A percentile compares a stretch with the other conserved stretches of the same genome.
Evolutionary conservation across 306 rosid genomes (phyloP).

Genomic region (Ceratonia siliqua): DNA sequence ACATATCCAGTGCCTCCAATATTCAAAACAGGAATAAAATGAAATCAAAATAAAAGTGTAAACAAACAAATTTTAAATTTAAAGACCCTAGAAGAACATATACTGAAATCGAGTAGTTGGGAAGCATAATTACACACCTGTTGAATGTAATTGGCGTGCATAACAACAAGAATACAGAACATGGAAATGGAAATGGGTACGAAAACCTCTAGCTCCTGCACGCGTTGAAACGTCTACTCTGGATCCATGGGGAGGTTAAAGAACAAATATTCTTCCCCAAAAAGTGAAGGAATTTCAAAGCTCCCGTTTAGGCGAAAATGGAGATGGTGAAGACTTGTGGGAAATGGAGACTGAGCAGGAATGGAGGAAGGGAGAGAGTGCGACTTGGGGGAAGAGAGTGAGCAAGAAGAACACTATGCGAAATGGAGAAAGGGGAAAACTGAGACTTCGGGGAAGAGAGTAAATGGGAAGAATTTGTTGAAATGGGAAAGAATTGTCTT

Average conservation of each 20-base stretch:
- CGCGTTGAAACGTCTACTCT: constrained; percentile 87
- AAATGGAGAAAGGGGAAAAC: too few relatives aligned
- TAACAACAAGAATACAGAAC: constrained; percentile 88
- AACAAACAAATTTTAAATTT: not conserved
- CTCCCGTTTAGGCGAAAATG: too few relatives aligned
- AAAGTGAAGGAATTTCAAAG: constrained; percentile 35
- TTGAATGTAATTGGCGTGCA: constrained; percentile 98
- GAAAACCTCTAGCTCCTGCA: constrained; percentile 91
- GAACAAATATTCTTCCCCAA: constrained; percentile 20
- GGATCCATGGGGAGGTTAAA: constrained; percentile 66
- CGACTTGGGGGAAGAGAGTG: too few relatives aligned
- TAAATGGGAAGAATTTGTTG: too few relatives aligned
- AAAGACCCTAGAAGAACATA: constrained; percentile 40
- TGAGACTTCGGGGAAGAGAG: too few relatives aligned
- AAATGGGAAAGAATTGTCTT: too few relatives aligned
- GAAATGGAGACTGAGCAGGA: too few relatives aligned
- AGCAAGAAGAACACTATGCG: too few relatives aligned
- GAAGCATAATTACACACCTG: constrained; percentile 50
- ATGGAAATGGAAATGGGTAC: constrained; percentile 70
- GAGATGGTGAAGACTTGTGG: too few relatives aligned
- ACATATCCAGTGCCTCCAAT: not conserved
- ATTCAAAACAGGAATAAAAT: not conserved
- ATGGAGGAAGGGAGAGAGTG: too few relatives aligned
- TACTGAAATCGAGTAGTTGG: not conserved
- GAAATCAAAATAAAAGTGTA: too few relatives aligned